A percentile compares a stretch with the other conserved stretches of the same genome.
phyloP scores from a whole-genome alignment of 140 eudicot species.

The Cichorium intybus region DNA sequence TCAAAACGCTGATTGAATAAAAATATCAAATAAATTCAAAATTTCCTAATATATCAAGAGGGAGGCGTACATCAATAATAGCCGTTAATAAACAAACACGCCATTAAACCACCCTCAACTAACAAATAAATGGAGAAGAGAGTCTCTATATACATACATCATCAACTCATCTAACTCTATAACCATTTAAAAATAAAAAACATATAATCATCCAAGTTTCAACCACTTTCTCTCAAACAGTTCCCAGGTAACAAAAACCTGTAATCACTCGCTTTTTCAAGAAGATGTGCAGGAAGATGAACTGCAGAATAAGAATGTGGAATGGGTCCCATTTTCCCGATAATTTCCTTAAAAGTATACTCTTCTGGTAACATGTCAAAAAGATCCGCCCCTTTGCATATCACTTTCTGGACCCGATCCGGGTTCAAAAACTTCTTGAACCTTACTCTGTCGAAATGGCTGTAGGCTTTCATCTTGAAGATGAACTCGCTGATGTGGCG shows the following conservation, averaged over 20 bases:
- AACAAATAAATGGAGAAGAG: conserved; percentile 14
- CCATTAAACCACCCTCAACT: conserved; percentile 8
- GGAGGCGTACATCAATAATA: not conserved
- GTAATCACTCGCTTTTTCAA: conserved; percentile 74
- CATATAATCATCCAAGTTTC: conserved; percentile 13
- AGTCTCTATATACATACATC: conserved; percentile 15
- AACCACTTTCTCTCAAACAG: conserved; percentile 80
- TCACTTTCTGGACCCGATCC: conserved; percentile 68
- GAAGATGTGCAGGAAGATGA: conserved; percentile 81
- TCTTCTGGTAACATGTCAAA: conserved; percentile 97
- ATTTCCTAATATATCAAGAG: conserved; percentile 28
- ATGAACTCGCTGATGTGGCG: conserved; percentile 68
- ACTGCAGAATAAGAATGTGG: conserved; percentile 97
- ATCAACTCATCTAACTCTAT: conserved; percentile 26
- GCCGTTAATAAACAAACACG: not conserved
- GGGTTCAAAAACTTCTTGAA: conserved; percentile 78
- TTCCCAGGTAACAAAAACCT: conserved; percentile 84
- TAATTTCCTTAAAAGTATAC: conserved; percentile 79
- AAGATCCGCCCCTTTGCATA: conserved; percentile 80
- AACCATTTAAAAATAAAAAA: conserved; percentile 10
- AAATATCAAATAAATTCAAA: conserved; percentile 26
- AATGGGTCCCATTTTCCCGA: conserved; percentile 92
- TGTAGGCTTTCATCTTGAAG: conserved; percentile 97
- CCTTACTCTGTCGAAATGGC: conserved; percentile 82
- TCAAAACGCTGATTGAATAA: not conserved